Conservation (phyloP, 2,329 filamentous ascomycete genomes). For the Penicillium sp. region DNA sequence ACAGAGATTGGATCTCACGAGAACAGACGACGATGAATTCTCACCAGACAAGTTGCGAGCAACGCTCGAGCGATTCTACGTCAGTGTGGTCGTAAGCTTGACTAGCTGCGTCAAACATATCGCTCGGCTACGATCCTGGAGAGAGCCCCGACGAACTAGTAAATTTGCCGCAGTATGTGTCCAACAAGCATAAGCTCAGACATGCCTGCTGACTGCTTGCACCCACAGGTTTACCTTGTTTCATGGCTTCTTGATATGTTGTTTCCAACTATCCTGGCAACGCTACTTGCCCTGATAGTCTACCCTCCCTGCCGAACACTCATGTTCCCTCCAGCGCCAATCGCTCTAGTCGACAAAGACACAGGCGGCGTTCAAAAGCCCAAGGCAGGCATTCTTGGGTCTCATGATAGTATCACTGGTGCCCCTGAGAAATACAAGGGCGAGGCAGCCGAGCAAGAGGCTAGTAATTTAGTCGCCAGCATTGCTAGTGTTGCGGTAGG, state of each 20-base stretch:
- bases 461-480: conserved; percentile 74
- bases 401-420: conserved; percentile 74
- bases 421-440: conserved; percentile 82
- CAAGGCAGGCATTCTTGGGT: conserved; percentile 72
- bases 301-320: conserved; percentile 63
- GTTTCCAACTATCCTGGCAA: conserved; percentile 59
- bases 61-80: conserved; percentile 78
- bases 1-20: conserved; percentile 75
- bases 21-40: conserved; percentile 80
- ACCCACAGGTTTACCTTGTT: conserved; percentile 51
- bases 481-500: conserved; percentile 72
- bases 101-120: conserved; percentile 72
- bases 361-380: conserved; percentile 78
- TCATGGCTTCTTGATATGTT: conserved; percentile 77
- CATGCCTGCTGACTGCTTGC: not conserved
- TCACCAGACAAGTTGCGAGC: conserved; percentile 79
- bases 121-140: conserved; percentile 75
- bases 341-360: conserved; percentile 68
- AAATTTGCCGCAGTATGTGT: conserved; percentile 60
- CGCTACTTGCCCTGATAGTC: conserved; percentile 65
- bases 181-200: not conserved
- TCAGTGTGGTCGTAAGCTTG: conserved; percentile 70
- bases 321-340: conserved; percentile 76
- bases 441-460: conserved; percentile 80
- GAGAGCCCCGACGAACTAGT: conserved; percentile 68